Conservation (phyloP, 805 yeast species). For the Candida ovalis region DNA sequence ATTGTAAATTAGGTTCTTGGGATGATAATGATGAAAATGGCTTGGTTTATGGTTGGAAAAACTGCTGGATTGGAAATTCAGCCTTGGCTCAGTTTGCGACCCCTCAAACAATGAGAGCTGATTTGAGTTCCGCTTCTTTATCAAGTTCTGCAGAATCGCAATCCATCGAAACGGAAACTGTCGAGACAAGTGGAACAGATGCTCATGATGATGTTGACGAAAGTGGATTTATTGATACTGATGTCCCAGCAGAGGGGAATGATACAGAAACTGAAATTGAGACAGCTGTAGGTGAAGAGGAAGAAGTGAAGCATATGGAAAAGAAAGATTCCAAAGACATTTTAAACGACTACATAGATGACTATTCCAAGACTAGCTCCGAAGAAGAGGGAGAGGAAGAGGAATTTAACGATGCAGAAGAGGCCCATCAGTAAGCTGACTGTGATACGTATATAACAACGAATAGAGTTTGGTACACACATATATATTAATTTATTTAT, state of each 20-base stretch:
- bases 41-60: slow-evolving; percentile 32
- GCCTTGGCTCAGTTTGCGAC: neutral
- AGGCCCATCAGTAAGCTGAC: slow-evolving; percentile 5
- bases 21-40: slow-evolving; percentile 37
- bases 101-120: neutral
- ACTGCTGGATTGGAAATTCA: slow-evolving; percentile 24
- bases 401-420: slow-evolving; percentile 25
- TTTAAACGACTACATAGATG: slow-evolving; percentile 6
- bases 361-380: slow-evolving; percentile 9
- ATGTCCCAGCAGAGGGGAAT: neutral
- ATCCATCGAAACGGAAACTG: neutral
- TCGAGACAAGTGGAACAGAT: neutral
- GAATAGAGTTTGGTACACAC: too few relatives aligned
- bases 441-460: too few relatives aligned
- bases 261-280: neutral
- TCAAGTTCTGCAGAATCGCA: neutral
- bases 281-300: neutral
- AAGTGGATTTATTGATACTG: slow-evolving; percentile 7
- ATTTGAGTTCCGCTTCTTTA: neutral
- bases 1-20: slow-evolving; percentile 84
- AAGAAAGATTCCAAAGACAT: slow-evolving; percentile 4
- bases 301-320: neutral
- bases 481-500: too few relatives aligned
- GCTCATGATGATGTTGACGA: slow-evolving; percentile 8
- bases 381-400: slow-evolving; percentile 19